Conservation (phyloP, 2,329 filamentous ascomycete genomes). For the Xylaria polymorpha region DNA sequence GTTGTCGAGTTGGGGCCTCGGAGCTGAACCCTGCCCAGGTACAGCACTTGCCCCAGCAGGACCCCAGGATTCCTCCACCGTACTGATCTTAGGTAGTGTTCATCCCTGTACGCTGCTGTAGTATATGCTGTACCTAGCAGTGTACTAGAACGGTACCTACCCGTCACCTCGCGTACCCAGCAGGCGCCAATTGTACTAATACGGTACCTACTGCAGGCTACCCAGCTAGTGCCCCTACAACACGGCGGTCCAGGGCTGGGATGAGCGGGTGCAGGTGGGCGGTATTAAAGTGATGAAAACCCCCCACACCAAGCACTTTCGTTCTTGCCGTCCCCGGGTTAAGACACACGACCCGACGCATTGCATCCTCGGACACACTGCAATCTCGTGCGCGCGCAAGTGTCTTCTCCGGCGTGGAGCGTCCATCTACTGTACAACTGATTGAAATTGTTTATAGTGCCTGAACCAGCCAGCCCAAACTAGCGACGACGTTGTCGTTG, state of each 20-base stretch:
- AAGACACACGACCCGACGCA: slow-evolving; percentile 23
- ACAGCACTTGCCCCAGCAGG: slow-evolving; percentile 8
- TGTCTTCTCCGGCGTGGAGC: slow-evolving; percentile 1
- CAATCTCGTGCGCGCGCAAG: slow-evolving; percentile 13
- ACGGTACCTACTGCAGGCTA: slow-evolving; percentile 9
- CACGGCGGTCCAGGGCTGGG: slow-evolving; percentile 21
- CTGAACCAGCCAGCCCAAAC: slow-evolving; percentile 4
- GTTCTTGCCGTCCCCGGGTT: slow-evolving; percentile 37
- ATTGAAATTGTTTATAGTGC: background rate
- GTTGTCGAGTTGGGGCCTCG: slow-evolving; percentile 5
- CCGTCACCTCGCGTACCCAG: background rate
- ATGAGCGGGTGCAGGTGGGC: slow-evolving; percentile 29
- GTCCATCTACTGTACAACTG: background rate
- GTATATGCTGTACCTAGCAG: background rate
- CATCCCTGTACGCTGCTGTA: slow-evolving; percentile 7
- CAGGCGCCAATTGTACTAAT: slow-evolving; percentile 2
- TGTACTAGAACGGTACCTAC: slow-evolving; percentile 6
- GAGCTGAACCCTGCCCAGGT: slow-evolving; percentile 2
- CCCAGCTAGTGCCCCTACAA: slow-evolving; percentile 9
- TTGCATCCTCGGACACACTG: slow-evolving; percentile 13
- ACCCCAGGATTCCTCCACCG: slow-evolving; percentile 6
- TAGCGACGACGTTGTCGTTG: background rate
- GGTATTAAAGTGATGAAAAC: slow-evolving; percentile 36
- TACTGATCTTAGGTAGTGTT: background rate
- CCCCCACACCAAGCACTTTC: slow-evolving; percentile 32